These are phyloP conservation scores for Pichia sp. DNA, from an alignment of 1,139 yeast species.

Conservation along the genomic window DNA sequence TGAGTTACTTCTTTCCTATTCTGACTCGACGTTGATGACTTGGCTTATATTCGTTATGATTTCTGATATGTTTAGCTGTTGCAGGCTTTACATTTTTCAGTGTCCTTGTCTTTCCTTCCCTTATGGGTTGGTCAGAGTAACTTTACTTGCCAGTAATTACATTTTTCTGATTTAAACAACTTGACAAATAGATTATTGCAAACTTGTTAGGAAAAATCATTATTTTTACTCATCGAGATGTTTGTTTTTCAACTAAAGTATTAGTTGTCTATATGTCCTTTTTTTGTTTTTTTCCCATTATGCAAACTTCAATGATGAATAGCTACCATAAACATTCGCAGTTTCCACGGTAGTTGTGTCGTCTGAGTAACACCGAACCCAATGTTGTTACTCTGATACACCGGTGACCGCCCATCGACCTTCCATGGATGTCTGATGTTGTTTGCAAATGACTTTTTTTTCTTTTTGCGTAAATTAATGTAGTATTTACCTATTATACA, in stretches of 20 bases:
- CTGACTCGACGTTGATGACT: conserved; percentile 85
- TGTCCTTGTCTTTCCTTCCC: conserved; percentile 10
- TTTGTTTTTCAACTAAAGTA: no score
- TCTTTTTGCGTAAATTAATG: neutral
- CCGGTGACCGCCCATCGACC: conserved; percentile 71
- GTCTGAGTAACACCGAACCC: conserved; percentile 48
- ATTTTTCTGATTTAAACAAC: neutral
- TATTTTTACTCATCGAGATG: no score
- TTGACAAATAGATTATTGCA: no score
- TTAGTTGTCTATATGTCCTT: no score
- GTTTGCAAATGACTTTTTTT: neutral
- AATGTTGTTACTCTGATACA: conserved; percentile 46
- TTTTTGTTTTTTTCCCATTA: neutral
- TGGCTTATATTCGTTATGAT: conserved; percentile 52
- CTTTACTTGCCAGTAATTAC: conserved; percentile 84
- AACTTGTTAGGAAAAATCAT: no score
- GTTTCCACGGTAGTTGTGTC: conserved; percentile 87
- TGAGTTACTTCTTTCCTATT: conserved; percentile 66
- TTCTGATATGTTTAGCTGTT: conserved; percentile 18
- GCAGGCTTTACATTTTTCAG: conserved; percentile 23
- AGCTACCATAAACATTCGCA: conserved; percentile 69
- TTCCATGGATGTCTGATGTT: conserved; percentile 56
- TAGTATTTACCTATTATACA: neutral
- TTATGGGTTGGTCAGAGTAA: conserved; percentile 21
- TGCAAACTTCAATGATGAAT: conserved; percentile 51